Conservation (phyloP, 1,139 yeast species). For the Zygoascus sp. region DNA sequence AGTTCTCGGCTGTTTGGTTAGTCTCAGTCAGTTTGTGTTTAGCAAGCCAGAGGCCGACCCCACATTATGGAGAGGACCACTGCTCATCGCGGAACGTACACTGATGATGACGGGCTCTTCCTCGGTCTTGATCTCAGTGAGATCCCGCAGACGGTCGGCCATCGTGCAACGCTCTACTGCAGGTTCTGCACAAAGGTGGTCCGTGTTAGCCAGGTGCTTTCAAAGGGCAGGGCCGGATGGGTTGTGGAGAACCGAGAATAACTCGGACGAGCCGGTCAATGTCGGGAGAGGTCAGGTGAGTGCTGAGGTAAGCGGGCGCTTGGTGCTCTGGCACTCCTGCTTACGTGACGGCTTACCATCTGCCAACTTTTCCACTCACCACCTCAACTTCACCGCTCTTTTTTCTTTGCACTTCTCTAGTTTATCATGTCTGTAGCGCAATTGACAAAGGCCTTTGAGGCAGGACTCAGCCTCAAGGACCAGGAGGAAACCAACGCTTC, state of each 20-base stretch:
- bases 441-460: slow-evolving; percentile 27
- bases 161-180: not conserved
- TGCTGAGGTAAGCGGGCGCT: no score
- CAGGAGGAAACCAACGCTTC: slow-evolving; percentile 10
- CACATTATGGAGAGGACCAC: not conserved
- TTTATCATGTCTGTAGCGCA: slow-evolving; percentile 23
- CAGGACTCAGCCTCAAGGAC: slow-evolving; percentile 25
- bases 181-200: no score
- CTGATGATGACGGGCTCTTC: slow-evolving; percentile 5
- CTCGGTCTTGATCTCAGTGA: slow-evolving; percentile 1
- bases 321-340: no score
- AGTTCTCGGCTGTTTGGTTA: slow-evolving; percentile 10
- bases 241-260: slow-evolving; percentile 2
- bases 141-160: slow-evolving; percentile 6
- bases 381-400: not conserved
- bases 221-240: no score
- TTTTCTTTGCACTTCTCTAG: not conserved
- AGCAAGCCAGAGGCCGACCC: not conserved
- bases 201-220: no score
- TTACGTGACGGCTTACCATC: no score
- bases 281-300: not conserved
- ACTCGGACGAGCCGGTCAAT: not conserved
- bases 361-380: not conserved
- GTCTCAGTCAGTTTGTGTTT: not conserved
- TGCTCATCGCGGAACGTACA: no score